Evolutionary conservation across 306 rosid species (phyloP), one percentile per base, ranked within the genome.

Genomic region (Alnus rubra): DNA sequence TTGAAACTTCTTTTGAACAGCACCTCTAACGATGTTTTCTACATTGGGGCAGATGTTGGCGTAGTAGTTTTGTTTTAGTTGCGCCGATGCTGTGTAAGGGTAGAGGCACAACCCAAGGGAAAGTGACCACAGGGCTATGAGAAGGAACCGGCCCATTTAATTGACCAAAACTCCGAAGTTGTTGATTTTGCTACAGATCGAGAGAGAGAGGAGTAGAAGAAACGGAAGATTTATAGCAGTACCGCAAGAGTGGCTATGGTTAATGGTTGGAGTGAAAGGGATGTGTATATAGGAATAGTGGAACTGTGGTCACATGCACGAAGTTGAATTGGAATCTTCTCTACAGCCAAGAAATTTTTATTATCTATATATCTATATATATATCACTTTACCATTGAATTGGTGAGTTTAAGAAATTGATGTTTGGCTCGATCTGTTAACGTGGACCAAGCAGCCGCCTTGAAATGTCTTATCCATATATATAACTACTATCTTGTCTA

Each of bases 11-110:
- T 82, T 83, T 8, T 33, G 81, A 7, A 95, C 99, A 1, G 79
- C 92, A 47, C 73, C 74, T 85, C 86, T 85, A 15, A 95, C 99
- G 5, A 91, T 88, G 75, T 63, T 80, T 74, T 93, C 91, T 5
- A 95, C 93, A 69, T 93, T 89, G 56, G 99, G 98, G 76, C 99
- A 95, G 5, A 74, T 79, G 3, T 79, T 83, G 23, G 91, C 85
- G 73, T 95, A 93, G 89, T 63, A 91, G 78, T 91, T 92, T 33
- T 67, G 73, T 71, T 83, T 88, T 2, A 95, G 82, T 76, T 88
- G 96, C 5, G 94, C 96, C 13, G 83, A 80, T 23, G 91, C 60
- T 67, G 88, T 83, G 73, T 65, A 39, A 70, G 87, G 79, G 47
- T 79, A 65, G 52, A 92, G 56, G 30, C 76, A 78, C 18, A 87